These are phyloP conservation scores for Primulina eburnea DNA, from an alignment of 257 asterid genomes.

Conservation along the genomic window DNA sequence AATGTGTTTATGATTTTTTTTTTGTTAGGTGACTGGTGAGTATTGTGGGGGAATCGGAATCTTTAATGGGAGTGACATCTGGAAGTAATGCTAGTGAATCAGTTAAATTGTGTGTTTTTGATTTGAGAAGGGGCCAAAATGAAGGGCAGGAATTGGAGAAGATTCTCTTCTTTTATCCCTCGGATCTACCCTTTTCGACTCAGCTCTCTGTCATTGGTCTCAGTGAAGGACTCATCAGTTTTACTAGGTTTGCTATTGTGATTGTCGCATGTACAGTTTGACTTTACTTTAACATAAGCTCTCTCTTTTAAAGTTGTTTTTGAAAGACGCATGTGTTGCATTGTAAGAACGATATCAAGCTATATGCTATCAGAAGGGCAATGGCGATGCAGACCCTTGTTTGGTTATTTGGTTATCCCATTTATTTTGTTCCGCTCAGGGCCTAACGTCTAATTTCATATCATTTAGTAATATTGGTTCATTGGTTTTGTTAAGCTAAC, in stretches of 20 bases:
- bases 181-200: slow-evolving; percentile 63
- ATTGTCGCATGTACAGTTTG: slow-evolving; percentile 1
- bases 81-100: slow-evolving; percentile 52
- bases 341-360: slow-evolving; percentile 1
- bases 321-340: not conserved
- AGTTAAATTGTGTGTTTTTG: slow-evolving; percentile 79
- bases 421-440: not conserved
- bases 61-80: slow-evolving; percentile 60
- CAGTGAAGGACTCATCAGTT: slow-evolving; percentile 84
- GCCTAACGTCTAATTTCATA: too few species aligned
- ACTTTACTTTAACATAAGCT: too few species aligned
- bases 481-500: too few species aligned
- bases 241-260: slow-evolving; percentile 59
- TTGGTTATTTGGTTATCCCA: not conserved
- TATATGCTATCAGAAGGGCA: not conserved
- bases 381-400: not conserved
- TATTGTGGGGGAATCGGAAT: slow-evolving; percentile 12
- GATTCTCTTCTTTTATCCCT: slow-evolving; percentile 87
- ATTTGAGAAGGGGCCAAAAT: slow-evolving; percentile 91
- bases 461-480: too few species aligned
- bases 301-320: not conserved
- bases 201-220: slow-evolving; percentile 95
- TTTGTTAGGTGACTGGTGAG: slow-evolving; percentile 17
- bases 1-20: not conserved
- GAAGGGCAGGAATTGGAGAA: slow-evolving; percentile 98